These are phyloP conservation scores for Colletotrichum sublineola DNA, from an alignment of 2,329 filamentous ascomycete genomes.

Conservation along the genomic window DNA sequence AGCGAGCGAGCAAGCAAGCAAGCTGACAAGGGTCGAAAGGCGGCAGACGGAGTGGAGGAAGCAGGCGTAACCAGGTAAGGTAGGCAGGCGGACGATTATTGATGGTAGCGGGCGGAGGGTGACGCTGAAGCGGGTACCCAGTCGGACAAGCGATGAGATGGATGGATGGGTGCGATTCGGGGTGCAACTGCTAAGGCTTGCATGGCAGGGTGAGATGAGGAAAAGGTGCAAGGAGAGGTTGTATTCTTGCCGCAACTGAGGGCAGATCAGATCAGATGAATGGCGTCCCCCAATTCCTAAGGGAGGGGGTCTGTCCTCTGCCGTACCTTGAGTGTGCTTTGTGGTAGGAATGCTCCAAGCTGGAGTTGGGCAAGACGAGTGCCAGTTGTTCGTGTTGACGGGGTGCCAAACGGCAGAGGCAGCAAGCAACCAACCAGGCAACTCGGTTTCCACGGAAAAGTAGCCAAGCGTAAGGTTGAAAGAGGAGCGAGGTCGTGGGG, in stretches of 20 bases:
- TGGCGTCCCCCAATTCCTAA: conserved; percentile 22
- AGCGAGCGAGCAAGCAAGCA: conserved; percentile 4
- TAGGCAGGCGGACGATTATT: no score
- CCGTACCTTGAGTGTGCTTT: conserved; percentile 8
- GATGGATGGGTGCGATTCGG: neutral
- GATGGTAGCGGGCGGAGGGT: neutral
- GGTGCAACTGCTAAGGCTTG: conserved; percentile 23
- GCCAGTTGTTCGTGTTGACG: conserved; percentile 22
- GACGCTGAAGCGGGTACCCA: neutral
- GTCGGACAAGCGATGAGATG: neutral
- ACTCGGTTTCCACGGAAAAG: neutral
- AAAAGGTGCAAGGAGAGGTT: conserved; percentile 20
- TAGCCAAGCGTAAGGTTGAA: neutral
- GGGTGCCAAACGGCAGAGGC: neutral
- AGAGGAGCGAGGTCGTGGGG: neutral
- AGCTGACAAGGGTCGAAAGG: conserved; percentile 16
- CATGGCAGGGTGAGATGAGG: neutral
- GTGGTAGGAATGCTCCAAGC: conserved; percentile 32
- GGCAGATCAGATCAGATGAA: conserved; percentile 40
- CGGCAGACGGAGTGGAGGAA: conserved; percentile 1
- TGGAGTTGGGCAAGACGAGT: conserved; percentile 32
- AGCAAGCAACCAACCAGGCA: neutral
- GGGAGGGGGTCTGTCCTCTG: conserved; percentile 29
- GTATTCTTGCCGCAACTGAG: conserved; percentile 18
- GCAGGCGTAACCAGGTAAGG: conserved; percentile 3